Evolutionary conservation across 306 rosid genomes (phyloP).

Genomic region (Dalbergia cochinchinensis): DNA sequence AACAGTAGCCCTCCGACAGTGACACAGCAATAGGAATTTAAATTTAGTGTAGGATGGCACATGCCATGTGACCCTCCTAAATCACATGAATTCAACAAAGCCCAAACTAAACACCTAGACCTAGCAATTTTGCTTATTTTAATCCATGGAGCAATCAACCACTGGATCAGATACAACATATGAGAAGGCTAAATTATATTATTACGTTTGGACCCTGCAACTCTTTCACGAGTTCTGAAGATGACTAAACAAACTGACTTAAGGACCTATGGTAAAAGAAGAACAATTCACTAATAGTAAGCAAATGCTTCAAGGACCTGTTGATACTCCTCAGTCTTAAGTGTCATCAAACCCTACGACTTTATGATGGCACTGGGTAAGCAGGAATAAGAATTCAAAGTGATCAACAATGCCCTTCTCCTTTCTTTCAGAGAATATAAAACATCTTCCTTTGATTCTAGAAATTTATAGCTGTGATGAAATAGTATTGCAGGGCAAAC

Average conservation of each 20-base stretch:
- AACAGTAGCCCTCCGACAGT: neutral
- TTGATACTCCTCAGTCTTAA: neutral
- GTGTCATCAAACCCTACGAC: constrained; percentile 11
- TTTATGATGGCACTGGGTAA: neutral
- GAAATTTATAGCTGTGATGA: constrained; percentile 13
- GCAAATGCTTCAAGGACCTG: constrained; percentile 3
- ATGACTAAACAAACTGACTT: constrained; percentile 13
- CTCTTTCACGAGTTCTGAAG: neutral
- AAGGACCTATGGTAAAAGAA: neutral
- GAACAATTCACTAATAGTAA: neutral
- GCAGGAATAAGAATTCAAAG: constrained; percentile 23
- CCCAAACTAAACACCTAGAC: neutral
- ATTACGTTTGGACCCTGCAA: neutral
- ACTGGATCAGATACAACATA: neutral
- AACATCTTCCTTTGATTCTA: constrained; percentile 20
- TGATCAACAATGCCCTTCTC: constrained; percentile 22
- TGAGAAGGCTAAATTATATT: neutral
- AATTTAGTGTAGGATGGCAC: neutral
- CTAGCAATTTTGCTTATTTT: neutral
- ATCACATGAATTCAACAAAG: neutral
- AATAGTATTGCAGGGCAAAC: constrained; percentile 29
- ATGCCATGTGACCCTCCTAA: neutral
- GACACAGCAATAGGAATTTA: neutral
- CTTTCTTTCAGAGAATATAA: constrained; percentile 39
- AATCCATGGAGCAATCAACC: neutral